These are phyloP conservation scores for Hyphopichia pseudoburtonii DNA, from an alignment of 1,139 yeast species.

Conservation along the genomic window DNA sequence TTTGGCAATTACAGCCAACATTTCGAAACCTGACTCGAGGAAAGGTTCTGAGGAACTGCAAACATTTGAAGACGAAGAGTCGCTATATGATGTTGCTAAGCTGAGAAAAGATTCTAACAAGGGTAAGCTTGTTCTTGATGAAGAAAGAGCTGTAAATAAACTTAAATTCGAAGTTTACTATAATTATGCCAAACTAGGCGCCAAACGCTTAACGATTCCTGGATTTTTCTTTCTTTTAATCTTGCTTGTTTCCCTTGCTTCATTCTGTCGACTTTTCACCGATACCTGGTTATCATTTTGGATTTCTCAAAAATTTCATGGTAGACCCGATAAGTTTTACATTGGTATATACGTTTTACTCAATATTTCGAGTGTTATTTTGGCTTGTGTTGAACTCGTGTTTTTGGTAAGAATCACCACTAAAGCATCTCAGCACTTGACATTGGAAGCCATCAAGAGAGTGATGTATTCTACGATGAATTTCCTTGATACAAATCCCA, in stretches of 20 bases:
- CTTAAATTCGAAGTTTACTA: constrained; percentile 15
- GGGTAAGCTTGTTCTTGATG: constrained; percentile 12
- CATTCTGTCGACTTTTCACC: constrained; percentile 11
- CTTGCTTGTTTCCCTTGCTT: constrained; percentile 23
- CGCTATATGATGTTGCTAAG: constrained; percentile 25
- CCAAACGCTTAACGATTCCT: constrained; percentile 15
- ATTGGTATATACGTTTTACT: constrained; percentile 16
- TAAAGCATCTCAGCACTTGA: constrained; percentile 19
- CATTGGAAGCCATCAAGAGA: constrained; percentile 21
- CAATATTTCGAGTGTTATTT: constrained; percentile 18
- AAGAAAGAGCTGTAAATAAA: constrained; percentile 19
- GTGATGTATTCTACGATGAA: constrained; percentile 30
- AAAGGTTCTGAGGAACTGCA: constrained; percentile 7
- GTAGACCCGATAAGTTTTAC: constrained; percentile 11
- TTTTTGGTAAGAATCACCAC: constrained; percentile 25
- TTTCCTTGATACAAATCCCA: constrained; percentile 30
- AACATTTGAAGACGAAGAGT: constrained; percentile 5
- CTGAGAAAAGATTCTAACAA: constrained; percentile 13
- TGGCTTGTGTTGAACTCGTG: constrained; percentile 23
- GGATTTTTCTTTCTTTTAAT: constrained; percentile 21
- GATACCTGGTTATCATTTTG: constrained; percentile 17
- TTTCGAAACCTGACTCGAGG: too few species aligned
- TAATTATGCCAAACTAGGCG: constrained; percentile 16
- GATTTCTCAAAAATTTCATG: constrained; percentile 12
- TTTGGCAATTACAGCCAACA: too few species aligned